These are phyloP conservation scores for Calycina herbarum DNA, from an alignment of 2,329 filamentous ascomycete species.

Conservation along the genomic window DNA sequence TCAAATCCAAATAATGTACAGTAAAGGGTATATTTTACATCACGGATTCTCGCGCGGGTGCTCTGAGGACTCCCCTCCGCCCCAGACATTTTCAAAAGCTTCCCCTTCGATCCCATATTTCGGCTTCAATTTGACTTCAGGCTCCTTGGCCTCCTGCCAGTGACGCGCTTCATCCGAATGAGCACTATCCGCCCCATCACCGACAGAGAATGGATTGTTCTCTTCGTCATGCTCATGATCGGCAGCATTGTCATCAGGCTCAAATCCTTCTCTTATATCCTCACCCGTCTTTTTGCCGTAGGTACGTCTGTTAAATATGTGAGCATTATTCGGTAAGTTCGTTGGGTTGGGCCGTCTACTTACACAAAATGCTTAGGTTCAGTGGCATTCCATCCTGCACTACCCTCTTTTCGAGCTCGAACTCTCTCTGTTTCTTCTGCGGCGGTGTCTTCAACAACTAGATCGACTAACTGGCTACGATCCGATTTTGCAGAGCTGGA, in stretches of 20 bases:
- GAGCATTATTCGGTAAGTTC: constrained; percentile 8
- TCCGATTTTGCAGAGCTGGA: constrained; percentile 52
- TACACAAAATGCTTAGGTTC: constrained; percentile 56
- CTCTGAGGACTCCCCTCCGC: constrained; percentile 28
- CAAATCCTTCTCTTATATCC: constrained; percentile 54
- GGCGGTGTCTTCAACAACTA: constrained; percentile 63
- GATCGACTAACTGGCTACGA: constrained; percentile 63
- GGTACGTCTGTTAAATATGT: constrained; percentile 41
- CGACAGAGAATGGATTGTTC: constrained; percentile 37
- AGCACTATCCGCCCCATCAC: constrained; percentile 35
- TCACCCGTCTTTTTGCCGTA: constrained; percentile 49
- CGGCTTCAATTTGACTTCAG: constrained; percentile 32
- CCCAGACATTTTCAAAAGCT: constrained; percentile 40
- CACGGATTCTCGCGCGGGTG: constrained; percentile 36
- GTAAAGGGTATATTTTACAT: constrained; percentile 29
- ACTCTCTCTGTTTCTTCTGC: constrained; percentile 63
- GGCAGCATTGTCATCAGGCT: constrained; percentile 46
- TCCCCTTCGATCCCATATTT: constrained; percentile 39
- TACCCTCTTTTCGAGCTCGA: constrained; percentile 61
- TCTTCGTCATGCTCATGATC: constrained; percentile 43
- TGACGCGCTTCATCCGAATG: constrained; percentile 44
- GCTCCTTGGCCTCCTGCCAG: constrained; percentile 42
- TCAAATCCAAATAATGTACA: constrained; percentile 8
- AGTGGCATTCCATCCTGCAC: constrained; percentile 58
- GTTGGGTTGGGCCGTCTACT: constrained; percentile 24